Evolutionary conservation across 768 basidiomycete genomes (phyloP).

Genomic region (Cantharellus cinnabarinus): DNA sequence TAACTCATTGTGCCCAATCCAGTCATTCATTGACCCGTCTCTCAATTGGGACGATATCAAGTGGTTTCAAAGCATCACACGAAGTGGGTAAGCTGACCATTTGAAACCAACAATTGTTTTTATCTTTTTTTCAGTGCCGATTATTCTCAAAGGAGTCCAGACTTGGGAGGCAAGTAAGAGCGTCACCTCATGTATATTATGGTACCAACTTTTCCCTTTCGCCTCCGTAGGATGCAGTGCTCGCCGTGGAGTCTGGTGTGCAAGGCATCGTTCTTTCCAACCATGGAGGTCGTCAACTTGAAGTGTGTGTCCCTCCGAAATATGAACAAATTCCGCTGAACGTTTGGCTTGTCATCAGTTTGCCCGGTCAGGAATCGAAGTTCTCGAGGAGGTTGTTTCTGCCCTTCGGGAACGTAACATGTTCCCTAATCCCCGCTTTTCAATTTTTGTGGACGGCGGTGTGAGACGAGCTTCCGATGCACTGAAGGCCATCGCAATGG

Average conservation of each 20-base stretch:
- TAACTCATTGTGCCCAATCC: not conserved
- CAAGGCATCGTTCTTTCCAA: conserved; percentile 73
- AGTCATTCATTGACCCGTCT: conserved; percentile 77
- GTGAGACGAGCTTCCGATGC: conserved; percentile 81
- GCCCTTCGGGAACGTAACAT: conserved; percentile 44
- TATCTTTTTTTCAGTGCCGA: conserved; percentile 50
- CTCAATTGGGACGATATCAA: conserved; percentile 69
- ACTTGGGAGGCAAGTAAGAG: conserved; percentile 41
- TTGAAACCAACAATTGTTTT: not conserved
- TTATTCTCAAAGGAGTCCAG: conserved; percentile 80
- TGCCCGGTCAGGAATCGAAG: conserved; percentile 71
- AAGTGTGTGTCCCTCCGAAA: not conserved
- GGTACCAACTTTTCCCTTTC: not conserved
- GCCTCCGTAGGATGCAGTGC: conserved; percentile 43
- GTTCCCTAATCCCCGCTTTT: conserved; percentile 53
- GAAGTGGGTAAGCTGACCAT: conserved; percentile 21
- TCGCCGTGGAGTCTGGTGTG: conserved; percentile 58
- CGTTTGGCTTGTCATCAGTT: conserved; percentile 24
- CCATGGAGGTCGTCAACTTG: conserved; percentile 61
- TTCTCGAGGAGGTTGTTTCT: conserved; percentile 68
- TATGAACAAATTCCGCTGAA: not conserved
- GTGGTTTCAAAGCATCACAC: conserved; percentile 58
- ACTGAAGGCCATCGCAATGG: conserved; percentile 70
- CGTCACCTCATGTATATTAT: not conserved
- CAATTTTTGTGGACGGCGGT: conserved; percentile 86